These are phyloP conservation scores for Xerocomellus dryophilus DNA, from an alignment of 768 basidiomycete species.

Conservation along the genomic window DNA sequence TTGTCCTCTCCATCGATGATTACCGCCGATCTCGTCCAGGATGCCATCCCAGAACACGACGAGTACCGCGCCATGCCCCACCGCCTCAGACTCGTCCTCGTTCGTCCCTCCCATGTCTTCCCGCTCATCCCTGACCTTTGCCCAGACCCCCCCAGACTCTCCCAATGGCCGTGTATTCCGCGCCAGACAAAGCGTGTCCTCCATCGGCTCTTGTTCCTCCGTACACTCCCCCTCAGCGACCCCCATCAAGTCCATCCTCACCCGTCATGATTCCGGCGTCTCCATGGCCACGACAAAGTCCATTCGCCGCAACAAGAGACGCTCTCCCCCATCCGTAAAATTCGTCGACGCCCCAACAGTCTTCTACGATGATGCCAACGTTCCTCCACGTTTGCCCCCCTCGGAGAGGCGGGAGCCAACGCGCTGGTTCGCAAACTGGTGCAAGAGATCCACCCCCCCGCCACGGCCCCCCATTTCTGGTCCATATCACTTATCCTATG, in stretches of 20 bases:
- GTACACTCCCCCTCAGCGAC: constrained; percentile 20
- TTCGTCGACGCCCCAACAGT: constrained; percentile 66
- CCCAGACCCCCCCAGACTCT: constrained; percentile 26
- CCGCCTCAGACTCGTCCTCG: constrained; percentile 30
- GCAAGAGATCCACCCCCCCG: constrained; percentile 23
- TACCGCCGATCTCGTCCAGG: constrained; percentile 26
- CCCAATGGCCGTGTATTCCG: constrained; percentile 21
- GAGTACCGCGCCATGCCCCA: constrained; percentile 29
- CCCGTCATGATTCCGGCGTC: constrained; percentile 48
- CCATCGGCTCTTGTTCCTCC: constrained; percentile 35
- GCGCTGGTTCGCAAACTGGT: constrained; percentile 30
- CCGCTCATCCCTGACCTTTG: background rate
- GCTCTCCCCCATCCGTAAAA: constrained; percentile 54
- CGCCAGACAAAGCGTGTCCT: constrained; percentile 38
- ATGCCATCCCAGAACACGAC: constrained; percentile 29
- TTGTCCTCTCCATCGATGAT: background rate
- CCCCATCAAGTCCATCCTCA: constrained; percentile 55
- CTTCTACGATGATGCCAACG: constrained; percentile 38
- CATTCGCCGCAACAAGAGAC: constrained; percentile 28
- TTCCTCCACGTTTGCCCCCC: constrained; percentile 14
- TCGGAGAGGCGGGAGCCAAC: constrained; percentile 7
- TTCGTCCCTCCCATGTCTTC: constrained; percentile 18
- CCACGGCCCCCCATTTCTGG: constrained; percentile 32
- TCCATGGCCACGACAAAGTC: constrained; percentile 37
- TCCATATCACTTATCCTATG: constrained; percentile 29